phyloP scores from a whole-genome alignment of 768 basidiomycete genomes.

The Cyclocybe cylindracea region DNA sequence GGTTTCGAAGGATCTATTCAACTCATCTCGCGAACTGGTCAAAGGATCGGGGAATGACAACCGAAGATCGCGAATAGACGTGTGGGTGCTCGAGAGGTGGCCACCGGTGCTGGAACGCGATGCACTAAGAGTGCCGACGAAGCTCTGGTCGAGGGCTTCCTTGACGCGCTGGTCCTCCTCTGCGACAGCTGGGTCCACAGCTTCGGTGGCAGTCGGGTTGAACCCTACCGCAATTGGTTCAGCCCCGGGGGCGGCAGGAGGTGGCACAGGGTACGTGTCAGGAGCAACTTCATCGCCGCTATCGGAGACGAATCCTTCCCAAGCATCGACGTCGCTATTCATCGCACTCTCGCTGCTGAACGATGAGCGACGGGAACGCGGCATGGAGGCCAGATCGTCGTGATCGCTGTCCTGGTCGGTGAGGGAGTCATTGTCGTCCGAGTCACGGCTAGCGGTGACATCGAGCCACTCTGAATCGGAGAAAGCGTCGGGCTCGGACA shows the following conservation, averaged over 20 bases:
- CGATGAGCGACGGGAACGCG: conserved; percentile 69
- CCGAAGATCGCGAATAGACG: conserved; percentile 71
- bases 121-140: conserved; percentile 75
- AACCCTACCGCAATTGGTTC: conserved; percentile 29
- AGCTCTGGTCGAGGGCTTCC: conserved; percentile 79
- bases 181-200: conserved; percentile 37
- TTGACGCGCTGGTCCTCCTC: conserved; percentile 69
- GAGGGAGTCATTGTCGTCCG: conserved; percentile 72
- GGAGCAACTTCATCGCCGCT: conserved; percentile 39
- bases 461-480: conserved; percentile 89
- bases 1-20: conserved; percentile 60
- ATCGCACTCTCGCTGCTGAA: conserved; percentile 68
- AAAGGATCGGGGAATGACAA: conserved; percentile 85
- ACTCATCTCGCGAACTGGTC: conserved; percentile 66
- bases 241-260: conserved; percentile 28
- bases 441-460: conserved; percentile 67
- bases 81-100: conserved; percentile 52
- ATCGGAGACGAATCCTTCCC: conserved; percentile 78
- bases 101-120: conserved; percentile 65
- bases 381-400: conserved; percentile 51
- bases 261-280: conserved; percentile 34
- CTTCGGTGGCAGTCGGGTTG: conserved; percentile 27
- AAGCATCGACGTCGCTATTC: conserved; percentile 70
- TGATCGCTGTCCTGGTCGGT: conserved; percentile 63
- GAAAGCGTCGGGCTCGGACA: conserved; percentile 64